Percentiles rank a stretch among this genome's conserved stretches.
These are phyloP conservation scores for Hyaloscypha hepaticicola DNA, from an alignment of 495 filamentous ascomycete species.

Conservation along the genomic window DNA sequence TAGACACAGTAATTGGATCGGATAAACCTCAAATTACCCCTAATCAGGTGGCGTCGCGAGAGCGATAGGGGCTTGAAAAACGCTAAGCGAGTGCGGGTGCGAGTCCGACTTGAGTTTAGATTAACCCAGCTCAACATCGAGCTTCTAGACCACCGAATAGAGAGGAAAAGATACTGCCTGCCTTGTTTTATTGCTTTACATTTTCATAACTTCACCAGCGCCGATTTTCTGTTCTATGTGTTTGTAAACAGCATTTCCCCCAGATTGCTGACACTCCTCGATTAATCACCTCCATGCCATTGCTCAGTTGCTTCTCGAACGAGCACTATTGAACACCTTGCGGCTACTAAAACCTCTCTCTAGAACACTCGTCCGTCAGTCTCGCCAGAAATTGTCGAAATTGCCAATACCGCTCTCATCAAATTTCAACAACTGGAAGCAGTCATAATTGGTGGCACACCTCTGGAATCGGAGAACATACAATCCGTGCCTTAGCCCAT, in stretches of 20 bases:
- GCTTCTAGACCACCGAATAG: not conserved
- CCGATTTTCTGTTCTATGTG: too few relatives aligned
- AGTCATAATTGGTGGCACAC: conserved; percentile 42
- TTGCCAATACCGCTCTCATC: conserved; percentile 7
- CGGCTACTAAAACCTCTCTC: too few relatives aligned
- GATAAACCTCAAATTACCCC: not conserved
- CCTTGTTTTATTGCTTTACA: too few relatives aligned
- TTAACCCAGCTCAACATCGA: not conserved
- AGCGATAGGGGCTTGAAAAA: not conserved
- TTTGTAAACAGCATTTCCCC: too few relatives aligned
- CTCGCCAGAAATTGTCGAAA: not conserved
- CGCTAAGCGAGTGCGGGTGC: not conserved
- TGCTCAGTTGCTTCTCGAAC: too few relatives aligned
- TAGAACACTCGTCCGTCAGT: conserved; percentile 2
- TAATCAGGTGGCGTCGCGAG: not conserved
- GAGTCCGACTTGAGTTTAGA: not conserved
- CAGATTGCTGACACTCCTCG: too few relatives aligned
- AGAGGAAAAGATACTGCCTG: too few relatives aligned
- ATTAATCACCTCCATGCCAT: too few relatives aligned
- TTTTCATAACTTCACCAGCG: too few relatives aligned
- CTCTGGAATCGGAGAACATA: conserved; percentile 39
- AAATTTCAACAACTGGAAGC: conserved; percentile 11
- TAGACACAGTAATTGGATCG: too few relatives aligned
- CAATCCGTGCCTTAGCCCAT: conserved; percentile 37
- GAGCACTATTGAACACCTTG: too few relatives aligned